Conservation (phyloP, 306 rosid genomes). For the Cicer arietinum region DNA sequence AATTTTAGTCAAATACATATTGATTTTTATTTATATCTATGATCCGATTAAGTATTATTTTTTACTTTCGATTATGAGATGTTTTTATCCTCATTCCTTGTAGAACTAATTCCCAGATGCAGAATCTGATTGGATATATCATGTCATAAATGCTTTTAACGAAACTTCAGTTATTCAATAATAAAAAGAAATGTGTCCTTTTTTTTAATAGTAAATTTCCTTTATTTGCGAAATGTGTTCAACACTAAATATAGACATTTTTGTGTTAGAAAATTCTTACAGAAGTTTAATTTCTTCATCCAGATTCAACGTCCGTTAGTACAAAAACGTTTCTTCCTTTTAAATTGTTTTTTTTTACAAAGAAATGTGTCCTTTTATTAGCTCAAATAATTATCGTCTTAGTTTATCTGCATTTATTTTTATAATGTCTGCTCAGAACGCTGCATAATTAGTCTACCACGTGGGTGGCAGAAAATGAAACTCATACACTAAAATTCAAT, state of each 20-base stretch:
- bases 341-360: neutral
- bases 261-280: too few species aligned
- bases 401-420: neutral
- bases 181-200: neutral
- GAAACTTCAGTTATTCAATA: neutral
- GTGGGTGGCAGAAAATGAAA: neutral
- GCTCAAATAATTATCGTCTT: neutral
- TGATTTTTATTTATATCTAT: too few species aligned
- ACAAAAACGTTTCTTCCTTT: too few species aligned
- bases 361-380: neutral
- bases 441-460: neutral
- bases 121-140: neutral
- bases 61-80: neutral
- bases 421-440: neutral
- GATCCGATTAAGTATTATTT: too few species aligned
- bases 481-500: neutral
- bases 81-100: neutral
- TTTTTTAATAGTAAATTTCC: neutral
- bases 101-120: neutral
- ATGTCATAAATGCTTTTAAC: neutral
- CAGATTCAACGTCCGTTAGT: too few species aligned
- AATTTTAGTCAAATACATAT: too few species aligned
- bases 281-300: too few species aligned
- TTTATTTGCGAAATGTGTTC: too few species aligned
- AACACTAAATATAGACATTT: too few species aligned